These are phyloP conservation scores for Phlebiopsis flavidoalba DNA, from an alignment of 768 basidiomycete genomes.

Conservation along the genomic window DNA sequence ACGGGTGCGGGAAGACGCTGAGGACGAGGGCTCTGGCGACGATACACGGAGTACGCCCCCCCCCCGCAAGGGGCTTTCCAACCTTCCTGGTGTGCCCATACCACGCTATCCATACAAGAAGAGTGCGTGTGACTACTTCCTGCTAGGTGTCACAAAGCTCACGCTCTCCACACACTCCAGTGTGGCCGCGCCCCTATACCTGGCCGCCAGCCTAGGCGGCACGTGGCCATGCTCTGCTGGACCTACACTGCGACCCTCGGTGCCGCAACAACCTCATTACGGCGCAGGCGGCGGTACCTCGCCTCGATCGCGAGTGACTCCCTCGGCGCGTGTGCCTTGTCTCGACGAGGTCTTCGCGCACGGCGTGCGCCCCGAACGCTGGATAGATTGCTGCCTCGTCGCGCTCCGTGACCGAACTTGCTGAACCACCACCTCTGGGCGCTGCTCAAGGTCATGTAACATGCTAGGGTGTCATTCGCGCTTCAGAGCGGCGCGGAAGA, in stretches of 20 bases:
- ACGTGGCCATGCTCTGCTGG: background rate
- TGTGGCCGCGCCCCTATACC: background rate
- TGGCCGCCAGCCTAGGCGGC: no score
- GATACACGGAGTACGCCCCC: no score
- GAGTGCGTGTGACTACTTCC: no score
- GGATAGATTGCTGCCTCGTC: background rate
- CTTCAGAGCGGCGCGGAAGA: background rate
- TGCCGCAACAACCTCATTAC: background rate
- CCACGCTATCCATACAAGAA: background rate
- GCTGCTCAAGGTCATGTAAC: background rate
- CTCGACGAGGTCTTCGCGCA: no score
- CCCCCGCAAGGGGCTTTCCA: background rate
- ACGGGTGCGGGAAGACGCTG: no score
- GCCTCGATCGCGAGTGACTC: background rate
- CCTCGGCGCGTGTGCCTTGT: no score
- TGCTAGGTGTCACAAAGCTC: background rate
- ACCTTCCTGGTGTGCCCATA: background rate
- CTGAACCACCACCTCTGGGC: background rate
- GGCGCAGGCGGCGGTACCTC: background rate
- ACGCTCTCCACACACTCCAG: background rate
- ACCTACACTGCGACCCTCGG: background rate
- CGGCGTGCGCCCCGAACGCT: background rate
- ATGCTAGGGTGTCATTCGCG: background rate
- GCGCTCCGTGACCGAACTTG: background rate
- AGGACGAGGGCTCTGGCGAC: no score